These are phyloP conservation scores for Leccinum aurantiacum DNA, from an alignment of 768 basidiomycete genomes.

Conservation along the genomic window DNA sequence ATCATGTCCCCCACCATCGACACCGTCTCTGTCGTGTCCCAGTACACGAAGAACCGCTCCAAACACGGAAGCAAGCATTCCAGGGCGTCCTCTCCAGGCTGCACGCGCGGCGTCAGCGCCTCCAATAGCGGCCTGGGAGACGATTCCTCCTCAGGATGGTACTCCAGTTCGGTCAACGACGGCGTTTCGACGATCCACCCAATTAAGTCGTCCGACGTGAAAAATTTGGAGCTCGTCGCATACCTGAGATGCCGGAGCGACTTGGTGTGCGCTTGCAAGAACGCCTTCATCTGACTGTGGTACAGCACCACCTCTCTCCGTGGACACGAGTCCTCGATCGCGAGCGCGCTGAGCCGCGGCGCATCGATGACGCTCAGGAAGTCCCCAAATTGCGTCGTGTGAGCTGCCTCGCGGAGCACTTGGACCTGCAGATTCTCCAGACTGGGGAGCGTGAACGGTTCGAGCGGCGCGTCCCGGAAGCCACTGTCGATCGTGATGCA, in stretches of 20 bases:
- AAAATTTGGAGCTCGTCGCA: conserved; percentile 19
- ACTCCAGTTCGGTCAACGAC: conserved; percentile 22
- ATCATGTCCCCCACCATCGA: conserved; percentile 27
- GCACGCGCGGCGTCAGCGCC: conserved; percentile 23
- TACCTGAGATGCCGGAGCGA: conserved; percentile 18
- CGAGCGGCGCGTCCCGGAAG: conserved; percentile 7
- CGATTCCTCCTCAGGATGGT: conserved; percentile 23
- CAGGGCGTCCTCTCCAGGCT: conserved; percentile 1
- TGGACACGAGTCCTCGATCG: conserved; percentile 21
- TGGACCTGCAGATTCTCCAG: conserved; percentile 21
- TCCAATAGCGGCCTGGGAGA: conserved; percentile 19
- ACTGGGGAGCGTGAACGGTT: conserved; percentile 12
- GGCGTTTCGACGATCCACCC: conserved; percentile 19
- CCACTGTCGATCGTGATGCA: conserved; percentile 16
- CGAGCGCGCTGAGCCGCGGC: conserved; percentile 17
- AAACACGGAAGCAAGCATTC: conserved; percentile 21
- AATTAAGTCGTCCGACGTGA: conserved; percentile 20
- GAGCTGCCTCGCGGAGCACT: conserved; percentile 15
- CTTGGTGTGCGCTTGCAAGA: conserved; percentile 12
- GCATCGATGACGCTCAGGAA: conserved; percentile 15
- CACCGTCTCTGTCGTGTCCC: conserved; percentile 29
- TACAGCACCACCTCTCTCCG: conserved; percentile 16
- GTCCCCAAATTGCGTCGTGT: conserved; percentile 22
- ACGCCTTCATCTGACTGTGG: conserved; percentile 13
- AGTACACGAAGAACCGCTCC: conserved; percentile 22